Conservation (phyloP, 225 moss, liverwort and hornwort species). For the Anthoceros angustus region DNA sequence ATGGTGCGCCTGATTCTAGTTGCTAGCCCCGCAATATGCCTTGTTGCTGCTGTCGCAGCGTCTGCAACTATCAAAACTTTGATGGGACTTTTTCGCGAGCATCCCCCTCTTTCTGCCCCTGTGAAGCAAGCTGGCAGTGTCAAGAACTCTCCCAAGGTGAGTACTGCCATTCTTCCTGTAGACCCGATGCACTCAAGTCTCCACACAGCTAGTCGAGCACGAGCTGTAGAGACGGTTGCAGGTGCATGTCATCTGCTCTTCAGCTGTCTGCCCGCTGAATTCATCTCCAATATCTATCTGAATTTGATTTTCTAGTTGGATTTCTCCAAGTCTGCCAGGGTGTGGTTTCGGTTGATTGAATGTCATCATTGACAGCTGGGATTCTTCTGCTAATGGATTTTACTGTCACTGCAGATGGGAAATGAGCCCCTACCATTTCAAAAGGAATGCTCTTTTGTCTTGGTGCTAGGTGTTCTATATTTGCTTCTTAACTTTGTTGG, state of each 20-base stretch:
- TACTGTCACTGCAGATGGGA: slow-evolving; percentile 46
- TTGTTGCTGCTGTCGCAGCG: slow-evolving; percentile 76
- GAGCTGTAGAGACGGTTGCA: no score
- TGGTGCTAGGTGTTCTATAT: slow-evolving; percentile 68
- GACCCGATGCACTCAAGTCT: no score
- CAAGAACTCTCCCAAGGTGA: slow-evolving; percentile 85
- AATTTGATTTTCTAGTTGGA: neutral
- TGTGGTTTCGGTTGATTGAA: neutral
- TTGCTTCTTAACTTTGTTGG: slow-evolving; percentile 59
- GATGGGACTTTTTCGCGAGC: slow-evolving; percentile 44
- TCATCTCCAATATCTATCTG: neutral
- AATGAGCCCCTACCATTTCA: slow-evolving; percentile 73
- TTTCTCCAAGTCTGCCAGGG: neutral
- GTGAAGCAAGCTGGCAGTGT: slow-evolving; percentile 49
- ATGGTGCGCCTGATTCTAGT: slow-evolving; percentile 99
- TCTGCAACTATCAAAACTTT: slow-evolving; percentile 80
- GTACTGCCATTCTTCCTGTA: neutral
- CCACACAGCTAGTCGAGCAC: no score
- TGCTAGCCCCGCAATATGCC: slow-evolving; percentile 90
- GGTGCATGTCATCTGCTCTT: neutral
- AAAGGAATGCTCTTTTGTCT: slow-evolving; percentile 50
- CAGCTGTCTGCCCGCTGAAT: neutral
- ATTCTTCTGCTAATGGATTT: neutral
- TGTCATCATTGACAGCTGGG: neutral
- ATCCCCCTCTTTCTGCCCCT: slow-evolving; percentile 37